phyloP scores from a whole-genome alignment of 2,329 filamentous ascomycete genomes.

The Xylaria sp. region DNA sequence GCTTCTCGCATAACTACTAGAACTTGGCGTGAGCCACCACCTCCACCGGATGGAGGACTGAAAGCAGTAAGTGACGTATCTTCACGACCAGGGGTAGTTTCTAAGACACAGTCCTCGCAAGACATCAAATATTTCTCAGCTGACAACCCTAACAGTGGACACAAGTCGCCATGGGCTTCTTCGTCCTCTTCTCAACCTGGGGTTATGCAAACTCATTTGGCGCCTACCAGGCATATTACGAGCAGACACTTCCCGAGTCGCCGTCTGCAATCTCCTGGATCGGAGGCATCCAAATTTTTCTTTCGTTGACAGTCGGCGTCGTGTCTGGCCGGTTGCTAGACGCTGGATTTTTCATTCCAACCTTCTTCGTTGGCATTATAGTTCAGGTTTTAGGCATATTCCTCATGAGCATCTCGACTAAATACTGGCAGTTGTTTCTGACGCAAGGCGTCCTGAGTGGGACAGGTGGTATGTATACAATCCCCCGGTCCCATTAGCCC shows the following conservation, averaged over 20 bases:
- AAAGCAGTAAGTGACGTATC: constrained; percentile 39
- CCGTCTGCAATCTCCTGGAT: constrained; percentile 57
- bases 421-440: constrained; percentile 62
- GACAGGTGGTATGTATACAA: constrained; percentile 49
- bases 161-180: constrained; percentile 51
- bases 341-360: constrained; percentile 54
- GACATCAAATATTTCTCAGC: background rate
- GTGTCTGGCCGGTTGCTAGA: constrained; percentile 57
- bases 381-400: constrained; percentile 58
- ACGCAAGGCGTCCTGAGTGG: constrained; percentile 61
- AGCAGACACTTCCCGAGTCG: constrained; percentile 46
- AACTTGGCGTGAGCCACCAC: constrained; percentile 45
- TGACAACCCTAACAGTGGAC: constrained; percentile 46
- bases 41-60: constrained; percentile 48
- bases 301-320: constrained; percentile 55
- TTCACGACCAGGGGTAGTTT: background rate
- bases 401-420: constrained; percentile 52
- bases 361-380: constrained; percentile 52
- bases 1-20: constrained; percentile 46
- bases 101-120: background rate
- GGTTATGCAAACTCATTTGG: constrained; percentile 59
- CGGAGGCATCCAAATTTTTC: constrained; percentile 56
- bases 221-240: constrained; percentile 59
- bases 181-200: constrained; percentile 57
- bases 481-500: background rate